These are phyloP conservation scores for Diplodia seriata DNA, from an alignment of 2,329 filamentous ascomycete species.

Conservation along the genomic window DNA sequence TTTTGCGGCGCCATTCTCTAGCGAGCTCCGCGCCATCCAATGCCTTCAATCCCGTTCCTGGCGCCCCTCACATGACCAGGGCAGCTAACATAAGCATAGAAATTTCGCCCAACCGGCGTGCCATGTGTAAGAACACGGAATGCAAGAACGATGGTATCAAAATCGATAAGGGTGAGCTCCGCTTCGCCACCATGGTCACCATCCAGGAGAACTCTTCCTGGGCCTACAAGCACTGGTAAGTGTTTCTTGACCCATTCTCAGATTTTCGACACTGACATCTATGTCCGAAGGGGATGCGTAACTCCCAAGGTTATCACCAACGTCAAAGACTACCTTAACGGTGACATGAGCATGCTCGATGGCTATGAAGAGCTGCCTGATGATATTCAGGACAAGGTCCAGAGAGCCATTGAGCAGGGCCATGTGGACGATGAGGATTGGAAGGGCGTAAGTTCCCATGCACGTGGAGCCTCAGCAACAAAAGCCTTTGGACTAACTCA, in stretches of 20 bases:
- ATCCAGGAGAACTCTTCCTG: constrained; percentile 68
- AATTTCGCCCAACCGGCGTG: constrained; percentile 71
- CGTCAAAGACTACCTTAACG: constrained; percentile 64
- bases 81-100: constrained; percentile 60
- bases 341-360: constrained; percentile 73
- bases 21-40: background rate
- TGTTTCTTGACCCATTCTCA: constrained; percentile 3
- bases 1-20: background rate
- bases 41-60: background rate
- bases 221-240: constrained; percentile 87
- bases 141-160: constrained; percentile 76
- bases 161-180: constrained; percentile 78
- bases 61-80: constrained; percentile 1
- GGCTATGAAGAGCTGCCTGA: constrained; percentile 78
- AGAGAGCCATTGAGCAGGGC: constrained; percentile 73
- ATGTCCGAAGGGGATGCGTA: constrained; percentile 77
- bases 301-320: constrained; percentile 76
- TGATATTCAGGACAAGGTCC: constrained; percentile 75
- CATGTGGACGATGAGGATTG: constrained; percentile 87
- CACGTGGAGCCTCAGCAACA: constrained; percentile 37
- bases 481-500: constrained; percentile 34
- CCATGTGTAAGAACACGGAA: constrained; percentile 73
- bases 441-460: constrained; percentile 72
- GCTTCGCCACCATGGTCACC: constrained; percentile 76
- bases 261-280: constrained; percentile 34